These are phyloP conservation scores for Termitomyces sp. DNA, from an alignment of 768 basidiomycete species.

Conservation along the genomic window DNA sequence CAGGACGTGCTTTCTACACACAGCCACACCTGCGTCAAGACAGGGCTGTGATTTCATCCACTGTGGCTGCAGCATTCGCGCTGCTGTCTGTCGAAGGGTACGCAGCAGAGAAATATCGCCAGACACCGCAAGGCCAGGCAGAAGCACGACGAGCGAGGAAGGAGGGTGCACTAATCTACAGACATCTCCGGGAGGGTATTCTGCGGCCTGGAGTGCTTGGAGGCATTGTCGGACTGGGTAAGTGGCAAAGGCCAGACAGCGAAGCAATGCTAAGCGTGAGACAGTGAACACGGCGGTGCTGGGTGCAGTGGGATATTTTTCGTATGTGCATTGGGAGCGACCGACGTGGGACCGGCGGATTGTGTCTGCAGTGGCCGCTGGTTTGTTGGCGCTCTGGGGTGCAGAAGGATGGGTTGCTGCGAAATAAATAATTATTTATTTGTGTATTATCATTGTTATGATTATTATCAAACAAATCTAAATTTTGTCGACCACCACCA, in stretches of 20 bases:
- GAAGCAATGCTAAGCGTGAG: neutral
- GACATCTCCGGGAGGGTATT: slow-evolving; percentile 46
- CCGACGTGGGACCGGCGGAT: slow-evolving; percentile 59
- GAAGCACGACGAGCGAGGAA: slow-evolving; percentile 52
- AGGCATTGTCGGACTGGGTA: slow-evolving; percentile 56
- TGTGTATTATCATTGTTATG: neutral
- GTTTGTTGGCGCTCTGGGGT: slow-evolving; percentile 54
- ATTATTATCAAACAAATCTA: slow-evolving; percentile 6
- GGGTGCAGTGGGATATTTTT: slow-evolving; percentile 55
- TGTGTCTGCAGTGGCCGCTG: slow-evolving; percentile 52
- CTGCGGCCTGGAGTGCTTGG: slow-evolving; percentile 62
- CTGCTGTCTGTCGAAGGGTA: slow-evolving; percentile 61
- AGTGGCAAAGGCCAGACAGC: slow-evolving; percentile 13
- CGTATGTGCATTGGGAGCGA: slow-evolving; percentile 60
- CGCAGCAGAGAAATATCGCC: slow-evolving; percentile 50
- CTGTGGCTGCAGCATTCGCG: slow-evolving; percentile 47
- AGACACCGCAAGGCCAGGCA: slow-evolving; percentile 50
- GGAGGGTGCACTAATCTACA: slow-evolving; percentile 52
- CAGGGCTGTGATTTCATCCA: slow-evolving; percentile 43
- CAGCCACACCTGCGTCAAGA: slow-evolving; percentile 57
- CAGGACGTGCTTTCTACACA: slow-evolving; percentile 59
- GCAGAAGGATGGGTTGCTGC: slow-evolving; percentile 57
- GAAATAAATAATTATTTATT: slow-evolving; percentile 3
- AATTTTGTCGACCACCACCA: slow-evolving; percentile 23
- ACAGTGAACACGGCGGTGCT: slow-evolving; percentile 61